Conservation (phyloP, 129 eudicot genomes). For the Scalesia atractyloides region DNA sequence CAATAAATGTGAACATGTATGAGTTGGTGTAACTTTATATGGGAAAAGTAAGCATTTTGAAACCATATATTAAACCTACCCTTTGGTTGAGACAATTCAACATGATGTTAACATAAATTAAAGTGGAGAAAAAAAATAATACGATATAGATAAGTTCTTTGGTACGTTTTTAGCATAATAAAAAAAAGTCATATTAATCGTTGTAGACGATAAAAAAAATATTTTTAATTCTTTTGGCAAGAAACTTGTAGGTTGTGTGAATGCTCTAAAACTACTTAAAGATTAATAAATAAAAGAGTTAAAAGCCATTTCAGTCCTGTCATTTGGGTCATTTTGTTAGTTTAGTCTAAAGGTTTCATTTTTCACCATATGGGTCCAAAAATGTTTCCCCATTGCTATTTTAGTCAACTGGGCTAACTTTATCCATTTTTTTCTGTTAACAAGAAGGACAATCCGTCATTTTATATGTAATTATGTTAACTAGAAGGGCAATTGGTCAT, state of each 20-base stretch:
- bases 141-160: background rate
- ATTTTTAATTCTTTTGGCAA: too few species aligned
- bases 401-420: too few species aligned
- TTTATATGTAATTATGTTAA: too few species aligned
- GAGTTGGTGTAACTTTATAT: background rate
- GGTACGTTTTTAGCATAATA: background rate
- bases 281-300: background rate
- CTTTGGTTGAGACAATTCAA: background rate
- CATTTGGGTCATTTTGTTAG: too few species aligned
- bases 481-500: too few species aligned
- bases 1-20: background rate
- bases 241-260: background rate
- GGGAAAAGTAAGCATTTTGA: background rate
- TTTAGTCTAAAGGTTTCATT: too few species aligned
- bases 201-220: background rate
- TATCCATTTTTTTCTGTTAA: too few species aligned
- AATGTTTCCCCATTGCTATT: too few species aligned
- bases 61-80: conserved; percentile 6
- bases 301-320: too few species aligned
- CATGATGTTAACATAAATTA: background rate
- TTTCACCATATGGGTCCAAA: too few species aligned
- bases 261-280: background rate
- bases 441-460: too few species aligned
- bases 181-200: background rate
- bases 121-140: background rate